These are phyloP conservation scores for Dothideomycetes sp. DNA, from an alignment of 2,329 filamentous ascomycete species.

Conservation along the genomic window DNA sequence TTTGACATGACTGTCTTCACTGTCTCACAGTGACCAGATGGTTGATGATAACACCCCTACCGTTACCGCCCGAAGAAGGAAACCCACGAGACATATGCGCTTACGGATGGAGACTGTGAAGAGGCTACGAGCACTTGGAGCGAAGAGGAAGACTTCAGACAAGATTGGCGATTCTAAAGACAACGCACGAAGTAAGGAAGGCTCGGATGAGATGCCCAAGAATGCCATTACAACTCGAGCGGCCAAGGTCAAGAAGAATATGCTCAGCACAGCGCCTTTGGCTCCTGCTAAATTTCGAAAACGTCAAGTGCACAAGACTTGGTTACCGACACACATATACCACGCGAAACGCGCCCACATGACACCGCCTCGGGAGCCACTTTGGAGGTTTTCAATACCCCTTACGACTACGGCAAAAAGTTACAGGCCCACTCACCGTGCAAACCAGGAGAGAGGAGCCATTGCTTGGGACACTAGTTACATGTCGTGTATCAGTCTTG, in stretches of 20 bases:
- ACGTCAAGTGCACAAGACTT: slow-evolving; percentile 79
- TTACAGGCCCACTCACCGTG: slow-evolving; percentile 77
- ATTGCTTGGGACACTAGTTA: slow-evolving; percentile 93
- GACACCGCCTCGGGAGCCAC: slow-evolving; percentile 62
- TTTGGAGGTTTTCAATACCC: slow-evolving; percentile 87
- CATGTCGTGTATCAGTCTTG: slow-evolving; percentile 72
- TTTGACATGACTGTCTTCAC: neutral
- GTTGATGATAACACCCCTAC: slow-evolving; percentile 82
- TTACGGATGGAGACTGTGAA: slow-evolving; percentile 68
- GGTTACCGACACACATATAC: slow-evolving; percentile 90
- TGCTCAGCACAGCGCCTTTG: slow-evolving; percentile 51
- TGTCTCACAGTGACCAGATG: slow-evolving; percentile 47
- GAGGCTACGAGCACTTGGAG: slow-evolving; percentile 51
- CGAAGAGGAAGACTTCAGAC: slow-evolving; percentile 35
- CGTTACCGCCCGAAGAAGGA: slow-evolving; percentile 54
- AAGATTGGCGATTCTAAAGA: too few species aligned
- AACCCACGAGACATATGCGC: slow-evolving; percentile 40
- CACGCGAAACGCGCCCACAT: slow-evolving; percentile 87
- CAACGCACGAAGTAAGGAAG: slow-evolving; percentile 18
- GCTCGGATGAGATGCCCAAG: slow-evolving; percentile 15
- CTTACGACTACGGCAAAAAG: slow-evolving; percentile 80
- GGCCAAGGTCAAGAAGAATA: slow-evolving; percentile 61
- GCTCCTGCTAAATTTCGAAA: slow-evolving; percentile 67
- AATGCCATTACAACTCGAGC: slow-evolving; percentile 23
- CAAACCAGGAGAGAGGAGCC: slow-evolving; percentile 62